Conservation (phyloP, 345 rosid genomes). For the Dimocarpus longan region DNA sequence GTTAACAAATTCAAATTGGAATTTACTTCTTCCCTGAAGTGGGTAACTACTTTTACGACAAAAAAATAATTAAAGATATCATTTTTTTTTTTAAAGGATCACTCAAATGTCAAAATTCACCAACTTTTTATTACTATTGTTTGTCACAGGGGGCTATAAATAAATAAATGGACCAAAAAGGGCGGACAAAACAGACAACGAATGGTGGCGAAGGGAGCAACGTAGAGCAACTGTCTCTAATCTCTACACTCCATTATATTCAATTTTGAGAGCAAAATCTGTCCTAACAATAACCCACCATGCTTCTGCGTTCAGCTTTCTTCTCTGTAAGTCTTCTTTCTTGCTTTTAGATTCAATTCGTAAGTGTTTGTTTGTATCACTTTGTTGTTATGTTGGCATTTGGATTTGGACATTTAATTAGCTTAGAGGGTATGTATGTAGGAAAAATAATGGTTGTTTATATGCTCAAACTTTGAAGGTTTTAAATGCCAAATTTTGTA, state of each 20-base stretch:
- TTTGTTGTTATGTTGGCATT: no score
- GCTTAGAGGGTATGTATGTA: neutral
- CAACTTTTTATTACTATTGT: no score
- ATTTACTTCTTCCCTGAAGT: no score
- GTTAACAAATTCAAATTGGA: no score
- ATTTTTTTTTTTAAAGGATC: no score
- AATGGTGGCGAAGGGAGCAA: neutral
- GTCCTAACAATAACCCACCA: neutral
- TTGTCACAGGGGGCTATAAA: no score
- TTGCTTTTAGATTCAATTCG: neutral
- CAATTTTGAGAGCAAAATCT: neutral
- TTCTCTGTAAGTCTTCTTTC: constrained; percentile 7
- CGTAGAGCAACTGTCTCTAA: neutral
- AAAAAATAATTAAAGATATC: no score
- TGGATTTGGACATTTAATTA: no score
- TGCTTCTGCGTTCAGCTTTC: constrained; percentile 9
- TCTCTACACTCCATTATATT: neutral
- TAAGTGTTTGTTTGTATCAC: neutral
- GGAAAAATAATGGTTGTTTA: neutral
- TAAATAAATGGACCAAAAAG: neutral
- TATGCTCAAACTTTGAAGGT: neutral
- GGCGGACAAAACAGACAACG: neutral
- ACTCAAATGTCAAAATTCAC: no score
- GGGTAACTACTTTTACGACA: no score
- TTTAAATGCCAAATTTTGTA: neutral